Evolutionary conservation across 768 basidiomycete species (phyloP).

Genomic region (Lactifluus rugatus): DNA sequence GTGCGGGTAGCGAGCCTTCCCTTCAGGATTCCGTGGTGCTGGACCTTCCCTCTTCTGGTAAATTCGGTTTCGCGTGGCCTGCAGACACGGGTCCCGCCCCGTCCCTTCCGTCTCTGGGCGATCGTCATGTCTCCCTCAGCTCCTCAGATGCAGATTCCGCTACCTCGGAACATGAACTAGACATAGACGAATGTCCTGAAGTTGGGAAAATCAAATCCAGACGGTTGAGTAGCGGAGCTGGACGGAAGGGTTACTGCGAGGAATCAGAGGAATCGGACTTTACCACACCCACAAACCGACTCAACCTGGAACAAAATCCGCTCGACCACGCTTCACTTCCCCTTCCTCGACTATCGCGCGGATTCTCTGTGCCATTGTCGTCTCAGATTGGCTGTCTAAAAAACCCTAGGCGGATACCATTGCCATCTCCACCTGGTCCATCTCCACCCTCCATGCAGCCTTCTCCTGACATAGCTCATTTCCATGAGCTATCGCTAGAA

Average conservation of each 20-base stretch:
- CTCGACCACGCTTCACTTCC: constrained; percentile 25
- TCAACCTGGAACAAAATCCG: constrained; percentile 26
- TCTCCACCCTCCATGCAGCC: constrained; percentile 20
- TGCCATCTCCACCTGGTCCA: constrained; percentile 18
- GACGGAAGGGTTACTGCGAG: constrained; percentile 21
- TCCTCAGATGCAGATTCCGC: constrained; percentile 46
- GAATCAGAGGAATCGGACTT: constrained; percentile 24
- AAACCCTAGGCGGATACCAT: constrained; percentile 46
- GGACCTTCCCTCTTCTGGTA: constrained; percentile 40
- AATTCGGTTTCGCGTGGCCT: constrained; percentile 54
- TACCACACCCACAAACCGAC: constrained; percentile 26
- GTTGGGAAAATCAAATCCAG: neutral
- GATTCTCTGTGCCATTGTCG: constrained; percentile 72
- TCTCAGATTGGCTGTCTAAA: constrained; percentile 66
- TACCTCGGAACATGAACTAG: constrained; percentile 36
- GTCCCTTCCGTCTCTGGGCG: constrained; percentile 31
- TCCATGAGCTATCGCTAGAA: constrained; percentile 72
- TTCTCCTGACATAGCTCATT: constrained; percentile 30
- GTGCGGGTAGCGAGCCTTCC: constrained; percentile 33
- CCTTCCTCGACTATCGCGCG: constrained; percentile 56
- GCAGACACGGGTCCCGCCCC: constrained; percentile 35
- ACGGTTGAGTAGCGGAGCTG: constrained; percentile 13
- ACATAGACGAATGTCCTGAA: neutral
- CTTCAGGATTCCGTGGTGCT: constrained; percentile 38
- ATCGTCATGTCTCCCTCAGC: constrained; percentile 30